phyloP scores from a whole-genome alignment of 352 stramenopile genomes.

The Globisporangium uncinulatum region DNA sequence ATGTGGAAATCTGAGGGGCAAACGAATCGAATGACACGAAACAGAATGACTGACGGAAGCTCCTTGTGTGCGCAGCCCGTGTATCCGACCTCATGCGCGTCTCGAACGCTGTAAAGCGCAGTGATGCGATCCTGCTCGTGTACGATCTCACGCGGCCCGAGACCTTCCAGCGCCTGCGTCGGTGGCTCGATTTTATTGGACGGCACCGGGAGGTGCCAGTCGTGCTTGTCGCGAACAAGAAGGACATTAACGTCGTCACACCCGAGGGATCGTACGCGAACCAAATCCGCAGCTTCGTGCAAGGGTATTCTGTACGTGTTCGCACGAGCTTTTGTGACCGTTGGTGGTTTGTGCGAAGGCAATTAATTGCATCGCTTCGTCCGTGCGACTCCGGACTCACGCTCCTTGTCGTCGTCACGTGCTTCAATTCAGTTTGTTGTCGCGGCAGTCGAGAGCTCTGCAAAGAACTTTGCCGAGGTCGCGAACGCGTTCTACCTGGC shows the following conservation, averaged over 20 bases:
- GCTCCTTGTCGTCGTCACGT: too few relatives aligned
- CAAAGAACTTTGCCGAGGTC: constrained; percentile 86
- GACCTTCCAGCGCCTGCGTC: constrained; percentile 77
- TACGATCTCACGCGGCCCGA: constrained; percentile 83
- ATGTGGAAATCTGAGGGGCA: neutral
- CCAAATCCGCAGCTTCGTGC: constrained; percentile 64
- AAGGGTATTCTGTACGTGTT: constrained; percentile 54
- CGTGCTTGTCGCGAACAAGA: constrained; percentile 87
- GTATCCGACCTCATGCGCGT: constrained; percentile 81
- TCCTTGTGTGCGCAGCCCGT: constrained; percentile 26
- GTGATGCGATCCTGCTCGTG: constrained; percentile 82
- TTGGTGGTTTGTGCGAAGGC: neutral
- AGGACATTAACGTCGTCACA: constrained; percentile 72
- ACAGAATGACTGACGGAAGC: too few relatives aligned
- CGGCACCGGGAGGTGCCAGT: constrained; percentile 86
- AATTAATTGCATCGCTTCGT: too few relatives aligned
- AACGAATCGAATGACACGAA: too few relatives aligned
- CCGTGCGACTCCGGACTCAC: constrained; percentile 3
- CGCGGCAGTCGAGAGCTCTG: constrained; percentile 78
- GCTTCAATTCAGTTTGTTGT: constrained; percentile 58
- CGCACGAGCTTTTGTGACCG: neutral
- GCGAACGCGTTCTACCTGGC: constrained; percentile 85
- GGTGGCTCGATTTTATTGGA: constrained; percentile 84
- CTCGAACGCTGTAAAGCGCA: constrained; percentile 78
- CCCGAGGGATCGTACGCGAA: constrained; percentile 58